Evolutionary conservation across 2,329 filamentous ascomycete genomes (phyloP).

Genomic region (Arthroderma sp.): DNA sequence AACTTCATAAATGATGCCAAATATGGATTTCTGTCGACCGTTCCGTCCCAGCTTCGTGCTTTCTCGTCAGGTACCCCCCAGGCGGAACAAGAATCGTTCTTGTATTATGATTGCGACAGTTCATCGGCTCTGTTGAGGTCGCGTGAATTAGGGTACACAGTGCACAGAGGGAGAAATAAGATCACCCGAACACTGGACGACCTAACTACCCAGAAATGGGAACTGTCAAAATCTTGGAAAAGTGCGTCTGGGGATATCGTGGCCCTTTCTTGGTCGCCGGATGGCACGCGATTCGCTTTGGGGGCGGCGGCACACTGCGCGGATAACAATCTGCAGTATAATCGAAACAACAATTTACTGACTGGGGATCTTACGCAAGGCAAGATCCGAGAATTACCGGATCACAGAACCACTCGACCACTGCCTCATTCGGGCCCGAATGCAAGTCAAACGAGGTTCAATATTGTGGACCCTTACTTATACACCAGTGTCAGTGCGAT

Average conservation of each 20-base stretch:
- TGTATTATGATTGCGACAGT: not conserved
- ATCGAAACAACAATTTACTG: constrained; percentile 44
- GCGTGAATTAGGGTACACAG: constrained; percentile 19
- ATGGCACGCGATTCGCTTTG: constrained; percentile 42
- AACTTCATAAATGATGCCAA: constrained; percentile 13
- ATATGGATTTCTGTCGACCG: constrained; percentile 10
- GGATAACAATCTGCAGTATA: constrained; percentile 46
- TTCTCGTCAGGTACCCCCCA: not conserved
- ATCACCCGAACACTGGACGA: constrained; percentile 16
- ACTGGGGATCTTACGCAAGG: constrained; percentile 34
- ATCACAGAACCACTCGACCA: constrained; percentile 37
- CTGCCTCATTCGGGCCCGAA: constrained; percentile 27
- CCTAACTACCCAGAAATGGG: constrained; percentile 21
- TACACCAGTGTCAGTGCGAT: constrained; percentile 45
- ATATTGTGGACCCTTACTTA: constrained; percentile 38
- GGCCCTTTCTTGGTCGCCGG: constrained; percentile 42
- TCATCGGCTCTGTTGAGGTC: constrained; percentile 14
- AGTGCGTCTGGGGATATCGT: constrained; percentile 47
- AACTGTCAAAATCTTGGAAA: constrained; percentile 36
- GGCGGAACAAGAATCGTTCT: not conserved
- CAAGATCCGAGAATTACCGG: constrained; percentile 38
- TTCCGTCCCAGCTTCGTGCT: constrained; percentile 4
- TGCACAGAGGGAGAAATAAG: constrained; percentile 6
- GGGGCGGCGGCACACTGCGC: constrained; percentile 46
- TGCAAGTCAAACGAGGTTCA: constrained; percentile 32